Conservation (phyloP, 2,329 filamentous ascomycete species). For the Zymoseptoria tritici region DNA sequence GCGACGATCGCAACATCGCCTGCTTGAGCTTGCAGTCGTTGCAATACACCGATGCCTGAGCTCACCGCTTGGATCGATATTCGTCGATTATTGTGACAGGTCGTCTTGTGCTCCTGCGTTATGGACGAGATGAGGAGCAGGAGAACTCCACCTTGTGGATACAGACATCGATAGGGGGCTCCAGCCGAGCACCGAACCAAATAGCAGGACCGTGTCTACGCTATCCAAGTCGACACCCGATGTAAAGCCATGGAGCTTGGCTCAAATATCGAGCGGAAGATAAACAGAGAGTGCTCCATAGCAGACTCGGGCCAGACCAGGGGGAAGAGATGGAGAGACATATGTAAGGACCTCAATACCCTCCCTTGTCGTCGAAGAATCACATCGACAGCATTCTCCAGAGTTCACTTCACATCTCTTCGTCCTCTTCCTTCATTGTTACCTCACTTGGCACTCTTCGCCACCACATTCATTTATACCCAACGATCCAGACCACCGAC, state of each 20-base stretch:
- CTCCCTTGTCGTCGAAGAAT: not conserved
- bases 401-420: conserved; percentile 3
- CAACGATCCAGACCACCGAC: conserved; percentile 6
- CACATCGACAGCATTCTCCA: not conserved
- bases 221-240: not conserved
- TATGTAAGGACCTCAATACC: conserved; percentile 2
- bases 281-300: not conserved
- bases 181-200: not conserved
- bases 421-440: conserved; percentile 8
- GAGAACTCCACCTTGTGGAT: not conserved
- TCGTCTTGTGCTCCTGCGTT: not conserved
- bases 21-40: not conserved
- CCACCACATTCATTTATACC: conserved; percentile 14
- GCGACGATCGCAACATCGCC: not conserved
- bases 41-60: not conserved
- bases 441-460: conserved; percentile 5
- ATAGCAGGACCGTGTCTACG: not conserved
- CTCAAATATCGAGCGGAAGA: not conserved
- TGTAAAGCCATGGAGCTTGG: not conserved
- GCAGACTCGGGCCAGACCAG: not conserved
- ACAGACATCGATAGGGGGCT: not conserved
- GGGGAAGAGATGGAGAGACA: not conserved
- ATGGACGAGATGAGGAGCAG: not conserved
- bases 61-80: not conserved
- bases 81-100: not conserved